These are phyloP conservation scores for Vitis vinifera DNA, from an alignment of 164 flowering plant genomes.

Conservation along the genomic window DNA sequence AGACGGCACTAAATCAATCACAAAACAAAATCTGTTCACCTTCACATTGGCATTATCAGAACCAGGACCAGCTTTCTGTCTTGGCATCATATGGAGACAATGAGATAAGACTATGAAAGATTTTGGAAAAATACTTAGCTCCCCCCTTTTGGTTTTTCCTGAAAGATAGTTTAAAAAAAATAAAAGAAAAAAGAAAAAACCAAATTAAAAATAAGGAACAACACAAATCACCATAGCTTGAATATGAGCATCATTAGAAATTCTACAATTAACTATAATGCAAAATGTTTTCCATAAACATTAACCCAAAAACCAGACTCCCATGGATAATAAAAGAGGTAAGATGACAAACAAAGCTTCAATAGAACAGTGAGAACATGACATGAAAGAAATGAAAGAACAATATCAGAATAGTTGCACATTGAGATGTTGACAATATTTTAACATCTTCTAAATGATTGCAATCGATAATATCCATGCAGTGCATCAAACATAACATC, in stretches of 20 bases:
- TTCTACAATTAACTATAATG: too few species aligned
- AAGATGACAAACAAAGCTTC: too few species aligned
- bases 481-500: too few species aligned
- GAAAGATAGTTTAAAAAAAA: slow-evolving; percentile 2
- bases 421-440: too few species aligned
- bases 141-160: slow-evolving; percentile 94
- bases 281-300: too few species aligned
- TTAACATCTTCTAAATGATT: too few species aligned
- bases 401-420: too few species aligned
- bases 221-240: background rate
- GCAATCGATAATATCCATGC: too few species aligned
- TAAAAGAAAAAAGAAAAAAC: background rate
- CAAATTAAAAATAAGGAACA: background rate
- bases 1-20: background rate
- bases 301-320: too few species aligned
- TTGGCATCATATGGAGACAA: slow-evolving; percentile 96
- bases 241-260: background rate
- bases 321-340: too few species aligned
- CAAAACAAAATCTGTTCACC: slow-evolving; percentile 23
- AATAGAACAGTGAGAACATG: too few species aligned
- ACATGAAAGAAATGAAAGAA: too few species aligned
- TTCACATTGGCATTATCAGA: slow-evolving; percentile 41
- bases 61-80: slow-evolving; percentile 56
- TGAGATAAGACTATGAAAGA: slow-evolving; percentile 68
- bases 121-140: slow-evolving; percentile 85